Evolutionary conservation across 768 basidiomycete species (phyloP).

Genomic region (Lactarius akahatsu): DNA sequence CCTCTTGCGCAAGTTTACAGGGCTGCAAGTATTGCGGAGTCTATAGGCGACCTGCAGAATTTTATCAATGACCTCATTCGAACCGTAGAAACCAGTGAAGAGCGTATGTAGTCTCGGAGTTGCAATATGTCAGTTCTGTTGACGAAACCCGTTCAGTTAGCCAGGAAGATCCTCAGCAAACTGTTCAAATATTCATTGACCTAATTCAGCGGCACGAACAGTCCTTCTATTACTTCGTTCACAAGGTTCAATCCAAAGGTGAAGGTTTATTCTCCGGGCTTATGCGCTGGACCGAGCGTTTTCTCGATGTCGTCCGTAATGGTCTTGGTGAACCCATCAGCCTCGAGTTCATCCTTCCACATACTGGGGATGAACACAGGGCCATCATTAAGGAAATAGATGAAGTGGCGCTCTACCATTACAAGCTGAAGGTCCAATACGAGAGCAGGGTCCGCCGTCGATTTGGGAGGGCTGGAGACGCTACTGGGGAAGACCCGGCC

Average conservation of each 20-base stretch:
- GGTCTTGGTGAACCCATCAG: constrained; percentile 73
- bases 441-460: constrained; percentile 89
- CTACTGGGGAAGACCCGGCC: constrained; percentile 80
- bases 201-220: constrained; percentile 94
- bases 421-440: constrained; percentile 88
- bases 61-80: constrained; percentile 94
- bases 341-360: constrained; percentile 88
- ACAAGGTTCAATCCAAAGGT: constrained; percentile 98
- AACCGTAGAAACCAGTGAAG: constrained; percentile 91
- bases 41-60: constrained; percentile 84
- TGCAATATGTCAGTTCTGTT: neutral
- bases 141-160: constrained; percentile 49
- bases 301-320: constrained; percentile 86
- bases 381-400: constrained; percentile 85
- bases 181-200: constrained; percentile 91
- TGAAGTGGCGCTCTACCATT: constrained; percentile 87
- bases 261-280: constrained; percentile 89
- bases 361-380: constrained; percentile 71
- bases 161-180: constrained; percentile 78
- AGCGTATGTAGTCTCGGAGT: constrained; percentile 53
- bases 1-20: constrained; percentile 96
- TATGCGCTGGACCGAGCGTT: constrained; percentile 97
- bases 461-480: constrained; percentile 62
- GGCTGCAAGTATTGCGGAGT: constrained; percentile 96
- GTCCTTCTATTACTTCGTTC: constrained; percentile 93